phyloP scores from a whole-genome alignment of 768 basidiomycete species.

The Mrakia blollopis region DNA sequence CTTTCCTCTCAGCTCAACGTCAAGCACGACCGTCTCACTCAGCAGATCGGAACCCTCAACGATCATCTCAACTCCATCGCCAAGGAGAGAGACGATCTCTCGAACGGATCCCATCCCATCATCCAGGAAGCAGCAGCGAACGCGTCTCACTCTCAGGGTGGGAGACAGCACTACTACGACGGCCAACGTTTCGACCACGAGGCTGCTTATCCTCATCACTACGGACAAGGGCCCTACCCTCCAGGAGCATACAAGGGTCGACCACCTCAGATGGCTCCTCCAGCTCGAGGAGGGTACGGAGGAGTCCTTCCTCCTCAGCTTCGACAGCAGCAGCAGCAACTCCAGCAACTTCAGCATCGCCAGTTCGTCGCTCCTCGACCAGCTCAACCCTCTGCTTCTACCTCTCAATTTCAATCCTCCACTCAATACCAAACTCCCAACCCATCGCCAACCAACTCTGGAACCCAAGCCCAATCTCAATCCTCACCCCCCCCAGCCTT shows the following conservation, averaged over 20 bases:
- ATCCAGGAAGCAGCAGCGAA: slow-evolving; percentile 22
- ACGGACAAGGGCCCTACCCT: not conserved
- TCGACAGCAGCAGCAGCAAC: slow-evolving; percentile 10
- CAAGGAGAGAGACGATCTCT: slow-evolving; percentile 23
- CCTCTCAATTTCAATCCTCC: not conserved
- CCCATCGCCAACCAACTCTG: not conserved
- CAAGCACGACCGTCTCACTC: slow-evolving; percentile 28
- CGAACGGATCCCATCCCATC: slow-evolving; percentile 24
- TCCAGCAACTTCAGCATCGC: not conserved
- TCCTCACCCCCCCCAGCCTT: not conserved
- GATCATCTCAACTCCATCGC: slow-evolving; percentile 20
- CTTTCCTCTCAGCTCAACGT: slow-evolving; percentile 17
- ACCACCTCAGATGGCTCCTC: slow-evolving; percentile 8
- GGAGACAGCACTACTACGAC: not conserved
- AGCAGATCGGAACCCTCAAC: slow-evolving; percentile 18
- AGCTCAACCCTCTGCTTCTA: not conserved
- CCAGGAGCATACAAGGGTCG: slow-evolving; percentile 4
- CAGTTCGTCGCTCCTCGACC: not conserved
- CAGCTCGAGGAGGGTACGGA: slow-evolving; percentile 3
- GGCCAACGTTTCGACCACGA: not conserved
- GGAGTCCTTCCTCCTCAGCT: not conserved
- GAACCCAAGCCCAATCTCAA: not conserved
- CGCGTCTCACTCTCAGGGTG: not conserved
- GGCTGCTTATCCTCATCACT: not conserved
- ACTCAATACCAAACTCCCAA: not conserved